Conservation (phyloP, 768 basidiomycete genomes). For the Tylopilus rubrobrunneus region DNA sequence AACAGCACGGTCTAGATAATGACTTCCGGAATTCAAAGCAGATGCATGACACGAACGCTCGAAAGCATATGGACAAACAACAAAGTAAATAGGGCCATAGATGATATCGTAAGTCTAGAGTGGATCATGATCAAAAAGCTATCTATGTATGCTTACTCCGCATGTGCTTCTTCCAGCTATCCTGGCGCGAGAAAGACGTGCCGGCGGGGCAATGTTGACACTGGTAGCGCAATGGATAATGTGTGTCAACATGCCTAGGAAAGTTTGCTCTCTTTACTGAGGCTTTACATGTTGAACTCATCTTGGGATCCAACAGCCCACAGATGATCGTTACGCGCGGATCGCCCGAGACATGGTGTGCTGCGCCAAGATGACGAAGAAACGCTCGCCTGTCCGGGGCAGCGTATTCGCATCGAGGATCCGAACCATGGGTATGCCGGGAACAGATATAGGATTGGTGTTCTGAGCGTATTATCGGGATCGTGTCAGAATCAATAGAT, state of each 20-base stretch:
- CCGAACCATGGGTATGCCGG: slow-evolving; percentile 8
- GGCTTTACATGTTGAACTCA: background rate
- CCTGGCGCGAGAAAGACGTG: slow-evolving; percentile 21
- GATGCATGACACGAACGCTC: background rate
- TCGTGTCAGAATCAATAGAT: background rate
- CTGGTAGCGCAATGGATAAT: slow-evolving; percentile 12
- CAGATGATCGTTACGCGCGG: background rate
- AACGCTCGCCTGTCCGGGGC: slow-evolving; percentile 3
- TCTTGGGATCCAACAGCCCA: slow-evolving; percentile 5
- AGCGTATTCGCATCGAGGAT: background rate
- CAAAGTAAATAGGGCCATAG: background rate
- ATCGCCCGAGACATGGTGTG: slow-evolving; percentile 13
- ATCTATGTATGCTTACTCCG: slow-evolving; percentile 1
- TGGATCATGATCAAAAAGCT: background rate
- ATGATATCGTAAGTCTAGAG: background rate
- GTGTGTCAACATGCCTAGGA: slow-evolving; percentile 17
- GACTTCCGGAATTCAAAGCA: too few relatives aligned
- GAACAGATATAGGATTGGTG: slow-evolving; percentile 6
- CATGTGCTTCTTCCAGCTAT: slow-evolving; percentile 17
- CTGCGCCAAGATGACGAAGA: slow-evolving; percentile 13
- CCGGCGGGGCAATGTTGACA: slow-evolving; percentile 12
- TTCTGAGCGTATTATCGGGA: background rate
- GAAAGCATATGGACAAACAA: background rate
- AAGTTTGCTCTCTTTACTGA: slow-evolving; percentile 10
- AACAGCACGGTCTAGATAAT: too few relatives aligned